These are phyloP conservation scores for Boletus semigastroideus DNA, from an alignment of 1,284 basidiomycete genomes.

Conservation along the genomic window DNA sequence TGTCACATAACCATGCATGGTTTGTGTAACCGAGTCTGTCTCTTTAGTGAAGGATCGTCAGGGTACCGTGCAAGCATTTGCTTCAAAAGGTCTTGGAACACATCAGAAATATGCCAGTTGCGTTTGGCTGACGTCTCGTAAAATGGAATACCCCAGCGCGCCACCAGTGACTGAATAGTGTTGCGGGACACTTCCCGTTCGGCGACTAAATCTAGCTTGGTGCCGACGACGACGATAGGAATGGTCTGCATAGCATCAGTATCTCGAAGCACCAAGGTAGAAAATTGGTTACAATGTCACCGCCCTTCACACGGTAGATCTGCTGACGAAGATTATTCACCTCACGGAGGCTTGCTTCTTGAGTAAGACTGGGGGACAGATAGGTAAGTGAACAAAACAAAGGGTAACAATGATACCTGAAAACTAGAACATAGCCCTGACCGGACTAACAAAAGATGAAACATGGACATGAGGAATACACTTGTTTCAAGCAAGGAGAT, in stretches of 20 bases:
- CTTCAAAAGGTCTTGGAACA: constrained; percentile 75
- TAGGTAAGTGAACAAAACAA: constrained; percentile 10
- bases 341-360: constrained; percentile 75
- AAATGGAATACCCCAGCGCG: constrained; percentile 72
- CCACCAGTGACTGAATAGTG: constrained; percentile 65
- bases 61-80: constrained; percentile 73
- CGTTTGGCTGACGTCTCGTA: constrained; percentile 85
- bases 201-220: constrained; percentile 80
- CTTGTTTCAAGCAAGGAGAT: not conserved
- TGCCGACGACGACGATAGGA: constrained; percentile 87
- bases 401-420: constrained; percentile 50
- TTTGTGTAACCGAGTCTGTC: constrained; percentile 37
- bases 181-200: constrained; percentile 78
- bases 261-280: not conserved
- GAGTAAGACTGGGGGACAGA: constrained; percentile 56
- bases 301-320: constrained; percentile 78
- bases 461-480: constrained; percentile 3
- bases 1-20: constrained; percentile 62
- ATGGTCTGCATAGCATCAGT: constrained; percentile 44
- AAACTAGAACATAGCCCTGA: constrained; percentile 79
- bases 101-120: constrained; percentile 77
- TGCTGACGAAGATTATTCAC: constrained; percentile 78
- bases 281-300: constrained; percentile 48
- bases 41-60: constrained; percentile 40
- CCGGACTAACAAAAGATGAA: constrained; percentile 49